Percentiles rank a stretch among this genome's conserved stretches.
Evolutionary conservation across 2,329 filamentous ascomycete species (phyloP).

Genomic region (Dothideomycetes sp.): DNA sequence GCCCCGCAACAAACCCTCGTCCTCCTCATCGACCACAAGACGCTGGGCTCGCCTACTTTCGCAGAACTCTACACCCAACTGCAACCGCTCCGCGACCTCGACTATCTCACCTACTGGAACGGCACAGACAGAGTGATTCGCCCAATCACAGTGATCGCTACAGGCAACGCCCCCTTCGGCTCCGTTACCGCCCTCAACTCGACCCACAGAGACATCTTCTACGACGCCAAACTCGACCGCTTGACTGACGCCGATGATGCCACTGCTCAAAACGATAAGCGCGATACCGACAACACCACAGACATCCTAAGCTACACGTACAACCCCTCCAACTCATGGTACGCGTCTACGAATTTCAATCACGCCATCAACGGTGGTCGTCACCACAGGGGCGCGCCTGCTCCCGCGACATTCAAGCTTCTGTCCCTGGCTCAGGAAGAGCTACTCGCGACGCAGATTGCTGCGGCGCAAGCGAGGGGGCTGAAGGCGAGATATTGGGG

Average conservation of each 20-base stretch:
- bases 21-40: conserved; percentile 43
- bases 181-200: conserved; percentile 24
- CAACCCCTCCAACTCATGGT: conserved; percentile 6
- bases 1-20: conserved; percentile 38
- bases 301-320: conserved; percentile 3
- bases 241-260: neutral
- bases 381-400: neutral
- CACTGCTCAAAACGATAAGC: too few relatives aligned
- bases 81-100: conserved; percentile 33
- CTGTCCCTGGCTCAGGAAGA: too few relatives aligned
- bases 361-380: neutral
- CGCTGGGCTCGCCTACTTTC: conserved; percentile 21
- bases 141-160: conserved; percentile 42
- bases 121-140: conserved; percentile 28
- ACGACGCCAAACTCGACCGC: conserved; percentile 19
- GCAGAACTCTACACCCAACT: conserved; percentile 25
- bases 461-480: neutral
- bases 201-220: conserved; percentile 42
- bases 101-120: conserved; percentile 41
- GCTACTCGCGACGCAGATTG: neutral
- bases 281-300: neutral
- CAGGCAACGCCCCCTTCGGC: conserved; percentile 41
- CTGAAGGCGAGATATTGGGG: conserved; percentile 2
- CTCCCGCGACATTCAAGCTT: neutral
- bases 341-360: conserved; percentile 3